A percentile compares a stretch with the other conserved stretches of the same genome.
These are phyloP conservation scores for Alternaria sp. DNA, from an alignment of 2,329 filamentous ascomycete species.

Conservation along the genomic window DNA sequence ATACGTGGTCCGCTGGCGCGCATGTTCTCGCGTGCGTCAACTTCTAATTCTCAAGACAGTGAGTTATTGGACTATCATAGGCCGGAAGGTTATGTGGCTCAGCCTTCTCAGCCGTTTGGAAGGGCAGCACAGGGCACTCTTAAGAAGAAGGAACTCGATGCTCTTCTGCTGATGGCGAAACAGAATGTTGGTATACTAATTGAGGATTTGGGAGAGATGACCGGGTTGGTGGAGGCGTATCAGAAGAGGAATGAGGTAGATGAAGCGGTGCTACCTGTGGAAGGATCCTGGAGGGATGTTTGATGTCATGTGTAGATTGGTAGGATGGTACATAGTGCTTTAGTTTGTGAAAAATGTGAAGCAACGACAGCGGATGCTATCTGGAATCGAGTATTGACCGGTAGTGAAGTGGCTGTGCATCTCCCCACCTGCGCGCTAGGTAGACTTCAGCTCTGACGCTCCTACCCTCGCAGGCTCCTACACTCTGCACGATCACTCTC, in stretches of 20 bases:
- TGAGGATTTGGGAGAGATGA: conserved; percentile 35
- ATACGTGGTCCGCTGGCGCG: not conserved
- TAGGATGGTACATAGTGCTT: not conserved
- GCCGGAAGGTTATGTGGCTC: not conserved
- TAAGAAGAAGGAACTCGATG: conserved; percentile 24
- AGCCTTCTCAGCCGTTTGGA: not conserved
- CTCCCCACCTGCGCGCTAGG: not conserved
- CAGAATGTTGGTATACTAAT: conserved; percentile 29
- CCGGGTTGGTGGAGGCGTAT: conserved; percentile 19
- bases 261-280: not conserved
- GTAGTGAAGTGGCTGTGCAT: not conserved
- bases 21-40: conserved; percentile 4
- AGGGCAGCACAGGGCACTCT: not conserved
- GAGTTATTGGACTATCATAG: not conserved
- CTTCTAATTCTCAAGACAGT: not conserved
- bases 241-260: not conserved
- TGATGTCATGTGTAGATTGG: not conserved
- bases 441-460: conserved; percentile 1
- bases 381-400: not conserved
- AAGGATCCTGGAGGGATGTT: conserved; percentile 6
- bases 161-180: conserved; percentile 21
- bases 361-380: not conserved
- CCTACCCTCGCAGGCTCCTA: not conserved
- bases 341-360: not conserved
- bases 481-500: not conserved